Evolutionary conservation across 139 green algal genomes (phyloP).

Genomic region (Parachlorella kessleri): DNA sequence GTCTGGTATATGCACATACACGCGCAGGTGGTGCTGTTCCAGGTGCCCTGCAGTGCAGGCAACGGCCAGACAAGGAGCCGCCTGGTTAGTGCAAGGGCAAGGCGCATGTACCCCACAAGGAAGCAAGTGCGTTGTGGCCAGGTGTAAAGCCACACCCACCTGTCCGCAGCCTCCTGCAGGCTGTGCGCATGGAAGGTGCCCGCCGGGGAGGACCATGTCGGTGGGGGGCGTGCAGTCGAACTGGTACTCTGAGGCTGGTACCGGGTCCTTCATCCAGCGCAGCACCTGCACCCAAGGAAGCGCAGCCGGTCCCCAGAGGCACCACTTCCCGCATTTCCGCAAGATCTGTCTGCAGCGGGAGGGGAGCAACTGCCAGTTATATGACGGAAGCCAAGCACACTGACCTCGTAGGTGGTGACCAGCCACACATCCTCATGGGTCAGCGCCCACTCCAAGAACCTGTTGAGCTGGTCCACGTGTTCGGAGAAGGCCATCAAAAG

Average conservation of each 20-base stretch:
- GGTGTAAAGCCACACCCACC: too few species aligned
- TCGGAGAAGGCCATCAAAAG: not conserved
- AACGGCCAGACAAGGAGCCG: too few species aligned
- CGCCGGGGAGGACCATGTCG: not conserved
- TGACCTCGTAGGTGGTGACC: not conserved
- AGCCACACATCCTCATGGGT: conserved; percentile 3
- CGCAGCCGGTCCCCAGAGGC: too few species aligned
- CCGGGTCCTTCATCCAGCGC: conserved; percentile 11
- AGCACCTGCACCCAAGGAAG: conserved; percentile 22
- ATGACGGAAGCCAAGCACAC: not conserved
- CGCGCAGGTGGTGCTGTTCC: not conserved
- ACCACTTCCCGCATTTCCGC: too few species aligned
- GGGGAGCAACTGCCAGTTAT: not conserved
- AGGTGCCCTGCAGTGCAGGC: not conserved
- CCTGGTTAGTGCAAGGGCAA: too few species aligned
- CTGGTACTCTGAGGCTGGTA: not conserved
- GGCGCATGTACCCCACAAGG: too few species aligned
- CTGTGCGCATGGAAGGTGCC: not conserved
- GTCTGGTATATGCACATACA: not conserved
- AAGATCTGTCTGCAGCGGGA: not conserved
- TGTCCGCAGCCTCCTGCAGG: conserved; percentile 1
- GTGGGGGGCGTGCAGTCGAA: conserved; percentile 3
- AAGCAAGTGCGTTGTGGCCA: too few species aligned
- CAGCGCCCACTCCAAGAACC: not conserved
- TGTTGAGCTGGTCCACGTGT: not conserved